A percentile compares a stretch with the other conserved stretches of the same genome.
phyloP scores from a whole-genome alignment of 2,329 filamentous ascomycete species.

The Massarina eburnea region DNA sequence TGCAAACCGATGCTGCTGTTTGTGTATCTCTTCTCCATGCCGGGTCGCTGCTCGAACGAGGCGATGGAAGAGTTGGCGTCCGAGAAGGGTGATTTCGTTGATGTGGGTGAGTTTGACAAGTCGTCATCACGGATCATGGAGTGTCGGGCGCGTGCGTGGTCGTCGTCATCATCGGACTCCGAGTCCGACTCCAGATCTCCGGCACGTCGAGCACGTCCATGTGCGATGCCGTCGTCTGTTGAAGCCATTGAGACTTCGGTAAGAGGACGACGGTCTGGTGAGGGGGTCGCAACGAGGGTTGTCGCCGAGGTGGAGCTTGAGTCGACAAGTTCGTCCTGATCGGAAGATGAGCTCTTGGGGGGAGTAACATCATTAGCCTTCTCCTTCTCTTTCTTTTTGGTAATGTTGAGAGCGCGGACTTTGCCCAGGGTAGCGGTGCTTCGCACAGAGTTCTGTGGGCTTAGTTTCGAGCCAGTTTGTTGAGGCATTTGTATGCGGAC shows the following conservation, averaged over 20 bases:
- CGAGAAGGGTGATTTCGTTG: conserved; percentile 39
- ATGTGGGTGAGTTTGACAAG: conserved; percentile 37
- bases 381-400: conserved; percentile 44
- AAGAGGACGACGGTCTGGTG: conserved; percentile 23
- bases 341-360: conserved; percentile 30
- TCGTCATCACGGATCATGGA: conserved; percentile 38
- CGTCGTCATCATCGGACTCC: conserved; percentile 34
- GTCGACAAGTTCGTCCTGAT: conserved; percentile 23
- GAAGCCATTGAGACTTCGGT: conserved; percentile 36
- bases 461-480: conserved; percentile 24
- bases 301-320: conserved; percentile 19
- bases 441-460: conserved; percentile 39
- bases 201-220: conserved; percentile 34
- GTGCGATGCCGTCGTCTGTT: conserved; percentile 32
- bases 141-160: conserved; percentile 35
- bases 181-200: conserved; percentile 31
- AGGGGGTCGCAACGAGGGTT: conserved; percentile 14
- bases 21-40: conserved; percentile 33
- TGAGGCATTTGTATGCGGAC: conserved; percentile 47
- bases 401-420: conserved; percentile 50
- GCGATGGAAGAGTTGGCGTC: conserved; percentile 29
- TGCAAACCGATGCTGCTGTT: conserved; percentile 31
- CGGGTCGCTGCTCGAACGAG: conserved; percentile 25
- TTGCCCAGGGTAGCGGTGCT: conserved; percentile 46
- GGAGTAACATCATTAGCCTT: conserved; percentile 29